Base-by-base conservation (phyloP, 345 rosid genomes). In the Geranium rotundifolium region DNA sequence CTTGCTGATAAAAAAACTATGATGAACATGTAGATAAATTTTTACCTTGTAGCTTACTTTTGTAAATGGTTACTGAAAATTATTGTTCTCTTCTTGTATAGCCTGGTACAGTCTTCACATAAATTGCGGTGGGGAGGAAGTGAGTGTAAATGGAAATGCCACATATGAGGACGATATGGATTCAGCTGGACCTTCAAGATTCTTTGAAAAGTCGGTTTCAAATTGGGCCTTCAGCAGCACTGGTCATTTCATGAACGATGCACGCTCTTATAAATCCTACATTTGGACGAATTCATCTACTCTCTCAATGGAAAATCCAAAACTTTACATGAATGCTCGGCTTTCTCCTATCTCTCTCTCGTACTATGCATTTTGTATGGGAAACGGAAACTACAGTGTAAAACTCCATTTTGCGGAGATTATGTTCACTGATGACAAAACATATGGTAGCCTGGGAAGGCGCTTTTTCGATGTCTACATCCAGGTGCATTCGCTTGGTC, bases 141-240 rank as follows among this genome's bases (percentile, higher is more conserved):
- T 41, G 17, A 65, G 2, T 19, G 29, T 57, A 8, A 30, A 30
- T 12, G 67, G 65, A 65, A 73, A 13, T n/a, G 54, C 75, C 55
- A 61, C 61, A 17, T 81, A 72, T 18, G 65, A 59, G 1, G 78
- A 60, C 23, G 85, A 84, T 66, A 14, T 19, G 5, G 73, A 27
- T 4, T 13, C 10, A 7, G 67, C 62, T 29, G 72, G 74, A 59
- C 20, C 84, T 55, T 68, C 78, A 67, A 71, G 14, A 5, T 77
- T 54, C 69, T 3, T 29, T 18, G 19, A 4, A 3, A 58, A 61
- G 10, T 41, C 4, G 39, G 56, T 65, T 61, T 7, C 10, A 16
- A 23, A 75, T 30, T 84, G 89, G 89, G 84, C 67, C 60, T 66
- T 75, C 17, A 84, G 85, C 66, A 81, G 64, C 77, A 81, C 89